Conservation (phyloP, 2,329 filamentous ascomycete species). For the Cytospora chrysosperma region DNA sequence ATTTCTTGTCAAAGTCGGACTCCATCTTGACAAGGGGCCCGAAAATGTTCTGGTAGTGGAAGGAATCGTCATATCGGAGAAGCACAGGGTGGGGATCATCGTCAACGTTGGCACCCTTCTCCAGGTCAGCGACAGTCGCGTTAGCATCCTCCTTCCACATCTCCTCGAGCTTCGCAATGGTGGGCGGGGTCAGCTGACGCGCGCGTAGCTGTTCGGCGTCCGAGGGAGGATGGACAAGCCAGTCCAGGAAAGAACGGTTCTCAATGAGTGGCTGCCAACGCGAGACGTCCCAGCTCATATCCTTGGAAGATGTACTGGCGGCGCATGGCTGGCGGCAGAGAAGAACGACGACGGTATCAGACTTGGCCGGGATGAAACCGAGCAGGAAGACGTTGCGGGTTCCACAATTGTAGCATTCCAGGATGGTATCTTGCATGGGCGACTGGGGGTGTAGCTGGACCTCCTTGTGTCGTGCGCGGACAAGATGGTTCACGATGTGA, state of each 20-base stretch:
- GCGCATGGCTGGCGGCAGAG: slow-evolving; percentile 96
- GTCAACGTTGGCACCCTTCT: slow-evolving; percentile 87
- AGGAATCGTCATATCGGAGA: slow-evolving; percentile 93
- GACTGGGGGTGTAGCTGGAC: slow-evolving; percentile 94
- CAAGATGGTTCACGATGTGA: slow-evolving; percentile 97
- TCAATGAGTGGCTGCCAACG: slow-evolving; percentile 97
- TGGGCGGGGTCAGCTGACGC: slow-evolving; percentile 86
- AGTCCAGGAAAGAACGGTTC: slow-evolving; percentile 89
- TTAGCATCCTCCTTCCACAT: slow-evolving; percentile 96
- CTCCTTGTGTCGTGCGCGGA: slow-evolving; percentile 96
- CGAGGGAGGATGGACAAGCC: slow-evolving; percentile 85
- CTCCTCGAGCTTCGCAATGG: slow-evolving; percentile 95
- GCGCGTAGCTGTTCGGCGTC: slow-evolving; percentile 96
- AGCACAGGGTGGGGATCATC: slow-evolving; percentile 93
- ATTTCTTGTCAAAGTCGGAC: slow-evolving; percentile 97
- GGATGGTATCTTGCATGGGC: slow-evolving; percentile 87
- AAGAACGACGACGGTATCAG: slow-evolving; percentile 94
- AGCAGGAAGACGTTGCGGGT: slow-evolving; percentile 99
- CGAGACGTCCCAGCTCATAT: slow-evolving; percentile 99
- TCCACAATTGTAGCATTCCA: slow-evolving; percentile 99
- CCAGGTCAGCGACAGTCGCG: slow-evolving; percentile 86
- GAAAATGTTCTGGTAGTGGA: slow-evolving; percentile 98
- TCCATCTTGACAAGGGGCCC: slow-evolving; percentile 98
- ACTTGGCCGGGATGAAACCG: slow-evolving; percentile 97
- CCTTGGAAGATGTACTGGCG: slow-evolving; percentile 90